Evolutionary conservation across 2,329 filamentous ascomycete species (phyloP).

Genomic region (Penicillium sp.): DNA sequence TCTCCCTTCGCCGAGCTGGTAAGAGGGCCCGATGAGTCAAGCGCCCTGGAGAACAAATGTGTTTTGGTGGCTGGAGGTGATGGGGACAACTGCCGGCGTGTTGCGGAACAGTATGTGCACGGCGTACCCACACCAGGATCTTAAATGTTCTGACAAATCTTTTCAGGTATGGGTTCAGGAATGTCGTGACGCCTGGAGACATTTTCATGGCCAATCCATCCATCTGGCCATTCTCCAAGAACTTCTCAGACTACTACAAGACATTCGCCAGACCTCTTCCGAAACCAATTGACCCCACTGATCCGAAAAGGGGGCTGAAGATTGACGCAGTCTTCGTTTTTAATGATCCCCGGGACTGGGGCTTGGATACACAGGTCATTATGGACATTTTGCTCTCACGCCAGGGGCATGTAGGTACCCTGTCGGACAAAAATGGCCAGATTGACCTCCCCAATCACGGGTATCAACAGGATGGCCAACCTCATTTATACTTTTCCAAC

Average conservation of each 20-base stretch:
- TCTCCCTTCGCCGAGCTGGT: conserved; percentile 79
- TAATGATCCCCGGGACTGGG: conserved; percentile 97
- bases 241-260: conserved; percentile 64
- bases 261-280: conserved; percentile 40
- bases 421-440: conserved; percentile 70
- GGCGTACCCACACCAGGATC: too few species aligned
- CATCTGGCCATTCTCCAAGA: conserved; percentile 79
- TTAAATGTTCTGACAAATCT: background rate
- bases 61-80: conserved; percentile 73
- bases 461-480: conserved; percentile 81
- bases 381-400: conserved; percentile 78
- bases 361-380: conserved; percentile 81
- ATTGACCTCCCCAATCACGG: conserved; percentile 65
- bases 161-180: conserved; percentile 69
- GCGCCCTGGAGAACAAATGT: conserved; percentile 62
- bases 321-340: conserved; percentile 92
- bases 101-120: conserved; percentile 63
- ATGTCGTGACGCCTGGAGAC: conserved; percentile 82
- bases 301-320: conserved; percentile 60
- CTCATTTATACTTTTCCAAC: conserved; percentile 83
- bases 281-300: conserved; percentile 36
- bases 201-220: conserved; percentile 71
- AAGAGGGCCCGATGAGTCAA: conserved; percentile 55
- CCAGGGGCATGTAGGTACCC: conserved; percentile 76
- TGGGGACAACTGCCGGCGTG: conserved; percentile 64